A percentile compares a stretch with the other conserved stretches of the same genome.
Evolutionary conservation across 2,329 filamentous ascomycete species (phyloP).

Genomic region (Aspergillus bombycis): DNA sequence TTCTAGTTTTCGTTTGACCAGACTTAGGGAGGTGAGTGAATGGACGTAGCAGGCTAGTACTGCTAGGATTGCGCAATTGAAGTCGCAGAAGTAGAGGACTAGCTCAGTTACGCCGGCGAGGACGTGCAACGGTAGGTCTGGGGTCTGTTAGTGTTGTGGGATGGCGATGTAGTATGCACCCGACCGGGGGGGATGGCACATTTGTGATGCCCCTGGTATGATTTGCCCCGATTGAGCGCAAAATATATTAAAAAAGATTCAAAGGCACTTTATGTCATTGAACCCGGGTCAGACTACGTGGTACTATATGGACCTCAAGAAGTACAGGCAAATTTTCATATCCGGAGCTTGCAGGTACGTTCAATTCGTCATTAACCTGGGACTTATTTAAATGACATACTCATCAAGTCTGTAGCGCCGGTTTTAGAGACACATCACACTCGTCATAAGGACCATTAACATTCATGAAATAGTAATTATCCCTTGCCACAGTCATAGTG

Average conservation of each 20-base stretch:
- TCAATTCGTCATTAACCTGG: not conserved
- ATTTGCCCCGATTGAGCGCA: not conserved
- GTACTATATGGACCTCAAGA: too few relatives aligned
- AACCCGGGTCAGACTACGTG: too few relatives aligned
- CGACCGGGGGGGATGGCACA: not conserved
- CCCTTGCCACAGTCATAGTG: not conserved
- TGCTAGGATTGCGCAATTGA: conserved; percentile 6
- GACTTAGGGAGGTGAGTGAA: not conserved
- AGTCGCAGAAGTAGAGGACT: not conserved
- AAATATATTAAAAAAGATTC: too few relatives aligned
- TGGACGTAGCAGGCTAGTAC: conserved; percentile 5
- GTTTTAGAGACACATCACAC: not conserved
- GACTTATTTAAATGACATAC: not conserved
- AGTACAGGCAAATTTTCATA: too few relatives aligned
- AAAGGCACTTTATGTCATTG: too few relatives aligned
- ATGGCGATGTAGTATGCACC: too few relatives aligned
- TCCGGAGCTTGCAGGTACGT: not conserved
- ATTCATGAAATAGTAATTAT: not conserved
- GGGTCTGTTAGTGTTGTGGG: not conserved
- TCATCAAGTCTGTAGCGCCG: not conserved
- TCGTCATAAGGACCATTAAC: not conserved
- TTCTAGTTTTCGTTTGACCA: not conserved
- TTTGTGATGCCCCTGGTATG: not conserved
- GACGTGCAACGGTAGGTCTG: not conserved
- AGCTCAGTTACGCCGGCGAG: conserved; percentile 1